These are phyloP conservation scores for Escovopsis sp. DNA, from an alignment of 2,329 filamentous ascomycete species.

Conservation along the genomic window DNA sequence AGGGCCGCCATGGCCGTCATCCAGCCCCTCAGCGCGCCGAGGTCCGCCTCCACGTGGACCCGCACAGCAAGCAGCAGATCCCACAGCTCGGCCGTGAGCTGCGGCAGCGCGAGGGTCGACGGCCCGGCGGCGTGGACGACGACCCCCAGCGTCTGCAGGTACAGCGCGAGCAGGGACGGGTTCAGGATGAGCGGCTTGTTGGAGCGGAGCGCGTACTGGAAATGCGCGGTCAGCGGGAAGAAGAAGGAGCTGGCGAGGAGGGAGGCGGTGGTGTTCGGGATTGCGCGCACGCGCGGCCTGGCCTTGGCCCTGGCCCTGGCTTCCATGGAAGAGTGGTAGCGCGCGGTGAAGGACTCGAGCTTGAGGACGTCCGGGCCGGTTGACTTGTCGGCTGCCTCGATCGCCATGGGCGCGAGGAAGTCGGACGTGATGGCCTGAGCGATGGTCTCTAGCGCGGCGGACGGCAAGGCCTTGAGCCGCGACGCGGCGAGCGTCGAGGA, in stretches of 20 bases:
- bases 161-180: constrained; percentile 60
- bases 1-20: constrained; percentile 67
- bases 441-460: constrained; percentile 51
- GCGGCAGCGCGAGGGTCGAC: constrained; percentile 56
- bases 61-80: constrained; percentile 60
- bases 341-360: constrained; percentile 71
- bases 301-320: constrained; percentile 15
- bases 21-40: constrained; percentile 55
- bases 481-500: constrained; percentile 12
- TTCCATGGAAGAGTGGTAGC: constrained; percentile 22
- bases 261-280: constrained; percentile 63
- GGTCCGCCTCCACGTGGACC: constrained; percentile 42
- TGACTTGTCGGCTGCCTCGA: constrained; percentile 61
- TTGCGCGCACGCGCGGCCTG: constrained; percentile 34
- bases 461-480: constrained; percentile 33
- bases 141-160: constrained; percentile 73
- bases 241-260: constrained; percentile 68
- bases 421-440: constrained; percentile 50
- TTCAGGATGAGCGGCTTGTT: constrained; percentile 50
- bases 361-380: constrained; percentile 77
- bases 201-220: constrained; percentile 46
- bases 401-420: constrained; percentile 70
- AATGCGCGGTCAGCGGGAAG: constrained; percentile 69
- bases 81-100: constrained; percentile 76
- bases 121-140: constrained; percentile 73